Base-by-base conservation (phyloP, 768 basidiomycete species). In the Boletus speciosus region DNA sequence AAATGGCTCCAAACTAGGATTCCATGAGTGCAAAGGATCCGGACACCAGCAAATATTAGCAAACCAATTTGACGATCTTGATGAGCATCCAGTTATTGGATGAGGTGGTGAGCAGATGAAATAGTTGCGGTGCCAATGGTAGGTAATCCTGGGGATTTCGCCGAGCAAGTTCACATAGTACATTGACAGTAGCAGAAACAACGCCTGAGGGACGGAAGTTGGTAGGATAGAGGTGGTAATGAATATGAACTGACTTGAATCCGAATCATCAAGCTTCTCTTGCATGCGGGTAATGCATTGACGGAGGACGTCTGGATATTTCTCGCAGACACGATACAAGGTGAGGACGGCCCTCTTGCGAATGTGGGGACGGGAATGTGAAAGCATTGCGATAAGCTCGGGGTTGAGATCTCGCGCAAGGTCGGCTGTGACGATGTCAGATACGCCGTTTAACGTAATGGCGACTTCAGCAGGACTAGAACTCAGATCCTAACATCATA, bases 61-160 rank as follows among this genome's bases (percentile, higher is more conserved):
- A 63, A 70, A 94, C 96, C 70, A 98, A 71, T 73, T 99, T 99
- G 68, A 98, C 86, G 50, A 98, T 88, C 73, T 99, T 99, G 71
- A 99, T 99, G 55, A 99, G 80, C 92, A 98, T 96, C 97, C 97
- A 99, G 63, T 99, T 99, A 70, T 99, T 98, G 10, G 90, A 88
- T 11, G 93, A 93, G 2, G 87, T 93, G 0, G 93, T 97, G 55
- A 99, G 75, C 11, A 98, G 79, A 63, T 90, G 92, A 70, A 98
- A 99, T 50, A 98, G 71, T 61, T 90, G 90, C 10, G 97, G 97
- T 2, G 96, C 97, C 38, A 99, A 73, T 4, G 85, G 77, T 8
- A 99, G 78, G 66, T 93, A 94, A 55, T 90, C 88, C 54, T 75
- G 73, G 8, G 95, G 93, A 57, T 86, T 85, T 42, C 81, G 77